Conservation (phyloP, 768 basidiomycete species). For the Clathrus columnatus region DNA sequence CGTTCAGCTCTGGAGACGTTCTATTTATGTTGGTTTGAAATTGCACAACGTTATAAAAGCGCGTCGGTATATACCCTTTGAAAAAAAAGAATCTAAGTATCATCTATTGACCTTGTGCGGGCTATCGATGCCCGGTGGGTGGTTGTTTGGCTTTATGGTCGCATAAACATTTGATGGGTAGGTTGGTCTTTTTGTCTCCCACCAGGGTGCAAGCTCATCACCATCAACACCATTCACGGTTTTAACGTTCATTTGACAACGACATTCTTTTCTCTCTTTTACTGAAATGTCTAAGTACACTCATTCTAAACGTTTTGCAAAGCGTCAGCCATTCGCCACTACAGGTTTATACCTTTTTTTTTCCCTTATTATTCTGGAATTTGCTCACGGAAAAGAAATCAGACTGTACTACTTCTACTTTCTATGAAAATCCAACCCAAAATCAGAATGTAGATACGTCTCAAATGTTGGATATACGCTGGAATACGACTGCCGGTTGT, state of each 20-base stretch:
- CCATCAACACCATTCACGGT: conserved; percentile 5
- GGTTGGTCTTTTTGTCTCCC: neutral
- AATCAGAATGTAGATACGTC: conserved; percentile 38
- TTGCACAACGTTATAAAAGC: no score
- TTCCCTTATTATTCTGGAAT: neutral
- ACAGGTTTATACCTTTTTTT: neutral
- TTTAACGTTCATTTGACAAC: neutral
- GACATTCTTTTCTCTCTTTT: neutral
- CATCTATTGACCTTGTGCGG: no score
- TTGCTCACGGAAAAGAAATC: neutral
- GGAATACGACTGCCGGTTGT: conserved; percentile 40
- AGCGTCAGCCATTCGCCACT: conserved; percentile 1
- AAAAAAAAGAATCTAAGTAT: no score
- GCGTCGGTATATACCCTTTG: no score
- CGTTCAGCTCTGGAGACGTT: no score
- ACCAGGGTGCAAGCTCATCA: neutral
- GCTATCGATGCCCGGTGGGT: no score
- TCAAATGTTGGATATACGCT: conserved; percentile 46
- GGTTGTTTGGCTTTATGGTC: no score
- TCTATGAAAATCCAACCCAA: conserved; percentile 49
- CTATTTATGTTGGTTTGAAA: no score
- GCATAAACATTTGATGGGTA: no score
- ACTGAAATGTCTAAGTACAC: conserved; percentile 2
- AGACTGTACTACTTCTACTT: conserved; percentile 17
- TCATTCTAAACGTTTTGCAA: conserved; percentile 7